A percentile compares a stretch with the other conserved stretches of the same genome.
These are phyloP conservation scores for Fraxinus dipetala DNA, from an alignment of 305 asterid species.

Conservation along the genomic window DNA sequence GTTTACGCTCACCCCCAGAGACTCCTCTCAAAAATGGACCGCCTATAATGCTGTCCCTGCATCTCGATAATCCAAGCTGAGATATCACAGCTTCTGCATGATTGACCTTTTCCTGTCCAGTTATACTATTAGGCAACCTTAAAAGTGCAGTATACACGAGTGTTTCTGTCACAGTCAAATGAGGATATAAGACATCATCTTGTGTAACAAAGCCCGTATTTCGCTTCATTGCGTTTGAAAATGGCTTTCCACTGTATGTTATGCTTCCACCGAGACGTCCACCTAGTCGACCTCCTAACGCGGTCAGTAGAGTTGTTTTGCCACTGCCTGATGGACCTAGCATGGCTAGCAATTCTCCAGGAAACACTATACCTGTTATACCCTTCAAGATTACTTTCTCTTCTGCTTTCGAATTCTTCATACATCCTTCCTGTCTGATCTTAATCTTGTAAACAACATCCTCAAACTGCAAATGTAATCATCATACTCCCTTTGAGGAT, in stretches of 20 bases:
- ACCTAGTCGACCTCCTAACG: slow-evolving; percentile 54
- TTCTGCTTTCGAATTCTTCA: slow-evolving; percentile 17
- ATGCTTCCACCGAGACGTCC: slow-evolving; percentile 42
- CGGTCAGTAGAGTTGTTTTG: slow-evolving; percentile 62
- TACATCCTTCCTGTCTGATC: slow-evolving; percentile 17
- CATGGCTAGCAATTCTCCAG: slow-evolving; percentile 58
- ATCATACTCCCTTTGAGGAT: background rate
- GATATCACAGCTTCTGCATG: slow-evolving; percentile 42
- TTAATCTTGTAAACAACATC: slow-evolving; percentile 45
- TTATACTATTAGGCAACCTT: slow-evolving; percentile 44
- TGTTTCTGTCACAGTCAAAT: slow-evolving; percentile 63
- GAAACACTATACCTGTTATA: slow-evolving; percentile 41
- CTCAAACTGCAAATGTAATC: slow-evolving; percentile 46
- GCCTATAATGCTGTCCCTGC: slow-evolving; percentile 50
- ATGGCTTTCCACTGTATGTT: slow-evolving; percentile 53
- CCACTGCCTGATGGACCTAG: slow-evolving; percentile 71
- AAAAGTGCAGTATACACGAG: slow-evolving; percentile 60
- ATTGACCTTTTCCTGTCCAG: slow-evolving; percentile 29
- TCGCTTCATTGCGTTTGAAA: slow-evolving; percentile 45
- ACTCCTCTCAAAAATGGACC: slow-evolving; percentile 40
- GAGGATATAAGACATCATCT: slow-evolving; percentile 65
- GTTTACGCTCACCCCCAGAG: slow-evolving; percentile 65
- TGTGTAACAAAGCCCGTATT: slow-evolving; percentile 69
- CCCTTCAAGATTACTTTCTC: slow-evolving; percentile 51
- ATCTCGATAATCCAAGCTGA: slow-evolving; percentile 42